Evolutionary conservation across 2,329 filamentous ascomycete genomes (phyloP), one percentile per base, ranked within the genome.

Genomic region (Xylaria arbuscula): DNA sequence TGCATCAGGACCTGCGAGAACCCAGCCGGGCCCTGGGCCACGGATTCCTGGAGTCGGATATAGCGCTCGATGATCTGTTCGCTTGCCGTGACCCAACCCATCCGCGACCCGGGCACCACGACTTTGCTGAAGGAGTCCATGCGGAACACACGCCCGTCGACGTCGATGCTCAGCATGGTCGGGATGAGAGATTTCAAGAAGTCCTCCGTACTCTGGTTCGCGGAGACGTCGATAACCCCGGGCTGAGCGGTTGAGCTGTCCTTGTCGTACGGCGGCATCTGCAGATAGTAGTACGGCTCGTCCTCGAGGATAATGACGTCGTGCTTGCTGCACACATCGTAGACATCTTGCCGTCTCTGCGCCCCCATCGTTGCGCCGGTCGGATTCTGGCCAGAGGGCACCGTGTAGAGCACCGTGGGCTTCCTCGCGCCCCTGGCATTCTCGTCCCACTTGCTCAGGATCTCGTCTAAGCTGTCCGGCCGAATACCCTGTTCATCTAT

Each of bases 111-210:
- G 0, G 95, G 94, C 0, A 93, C 87, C 38, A 97, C 85, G 1
- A 97, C 93, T 82, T 98, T 98, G 76, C 93, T 97, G 82, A 98
- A 97, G 0, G 93, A 97, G 78, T 98, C 94, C 81, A 98, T 87
- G 42, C 94, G 92, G 83, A 97, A 85, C 42, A 98, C 94, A 69
- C 94, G 91, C 8, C 94, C 95, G 78, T 97, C 94, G 0, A 88
- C 85, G 77, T 98, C 94, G 75, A 98, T 85, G 80, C 89, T 92
- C 38, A 97, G 85, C 64, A 92, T 89, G 1, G 91, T 92, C 0
- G 94, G 93, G 4, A 93, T 85, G 6, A 97, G 85, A 2, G 87
- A 84, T 11, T 86, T 83, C 67, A 98, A 83, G 79, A 98, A 98
- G 11, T 91, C 90, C 3, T 90, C 87, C 63, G 93, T 28, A 19